Evolutionary conservation across 1,139 yeast species (phyloP).

Genomic region (Spathaspora sp.): DNA sequence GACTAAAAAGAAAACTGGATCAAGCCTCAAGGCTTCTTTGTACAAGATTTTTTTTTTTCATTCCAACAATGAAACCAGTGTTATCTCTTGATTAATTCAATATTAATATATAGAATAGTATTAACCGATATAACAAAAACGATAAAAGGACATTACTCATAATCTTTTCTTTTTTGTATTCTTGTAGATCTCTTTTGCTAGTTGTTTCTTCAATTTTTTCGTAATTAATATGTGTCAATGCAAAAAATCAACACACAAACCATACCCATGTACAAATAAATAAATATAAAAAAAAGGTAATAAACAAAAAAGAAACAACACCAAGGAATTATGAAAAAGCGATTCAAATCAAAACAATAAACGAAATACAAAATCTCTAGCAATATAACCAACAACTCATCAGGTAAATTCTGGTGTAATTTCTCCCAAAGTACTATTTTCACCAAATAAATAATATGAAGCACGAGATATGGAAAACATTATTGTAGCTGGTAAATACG

Average conservation of each 20-base stretch:
- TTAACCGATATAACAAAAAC: background rate
- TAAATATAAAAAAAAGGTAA: no score
- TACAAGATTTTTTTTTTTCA: background rate
- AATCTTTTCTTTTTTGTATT: background rate
- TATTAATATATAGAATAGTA: background rate
- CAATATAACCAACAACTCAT: background rate
- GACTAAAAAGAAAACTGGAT: no score
- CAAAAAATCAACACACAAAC: no score
- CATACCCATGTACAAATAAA: no score
- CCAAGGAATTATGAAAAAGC: no score
- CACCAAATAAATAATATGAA: slow-evolving; percentile 38
- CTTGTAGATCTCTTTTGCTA: background rate
- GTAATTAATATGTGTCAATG: no score
- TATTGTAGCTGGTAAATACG: slow-evolving; percentile 33
- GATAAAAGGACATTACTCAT: background rate
- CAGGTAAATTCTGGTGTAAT: background rate
- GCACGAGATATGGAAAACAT: slow-evolving; percentile 31
- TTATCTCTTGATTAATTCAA: no score
- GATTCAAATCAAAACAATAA: no score
- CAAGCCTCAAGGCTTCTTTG: background rate
- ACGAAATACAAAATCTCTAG: background rate
- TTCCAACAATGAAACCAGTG: no score
- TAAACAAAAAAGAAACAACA: no score
- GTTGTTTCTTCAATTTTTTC: background rate
- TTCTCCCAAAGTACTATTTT: slow-evolving; percentile 10